phyloP scores from a whole-genome alignment of 805 yeast species.

The Grigorovia yakushimaensis region DNA sequence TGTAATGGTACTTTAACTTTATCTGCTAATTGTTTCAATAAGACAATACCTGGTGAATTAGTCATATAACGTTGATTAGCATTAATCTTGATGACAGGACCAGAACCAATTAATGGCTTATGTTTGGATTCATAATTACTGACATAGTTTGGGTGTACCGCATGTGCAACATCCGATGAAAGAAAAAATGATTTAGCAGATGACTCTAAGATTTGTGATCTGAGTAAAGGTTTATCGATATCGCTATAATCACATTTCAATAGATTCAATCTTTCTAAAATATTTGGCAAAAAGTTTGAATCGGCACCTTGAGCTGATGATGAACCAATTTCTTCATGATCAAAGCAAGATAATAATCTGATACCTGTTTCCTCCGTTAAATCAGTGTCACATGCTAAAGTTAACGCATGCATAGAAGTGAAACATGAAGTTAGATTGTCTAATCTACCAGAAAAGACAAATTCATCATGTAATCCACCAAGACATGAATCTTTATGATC shows the following conservation, averaged over 20 bases:
- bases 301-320: slow-evolving; percentile 94
- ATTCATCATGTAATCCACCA: slow-evolving; percentile 88
- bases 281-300: slow-evolving; percentile 78
- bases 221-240: slow-evolving; percentile 19
- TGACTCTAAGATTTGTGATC: slow-evolving; percentile 40
- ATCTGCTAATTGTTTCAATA: slow-evolving; percentile 64
- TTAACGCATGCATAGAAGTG: slow-evolving; percentile 63
- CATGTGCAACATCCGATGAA: slow-evolving; percentile 96
- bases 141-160: slow-evolving; percentile 87
- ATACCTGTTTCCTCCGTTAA: slow-evolving; percentile 46
- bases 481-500: slow-evolving; percentile 76
- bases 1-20: slow-evolving; percentile 71
- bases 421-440: slow-evolving; percentile 87
- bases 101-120: slow-evolving; percentile 71
- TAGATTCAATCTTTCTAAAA: slow-evolving; percentile 56
- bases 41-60: slow-evolving; percentile 78
- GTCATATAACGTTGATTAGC: slow-evolving; percentile 96
- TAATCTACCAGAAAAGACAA: slow-evolving; percentile 81
- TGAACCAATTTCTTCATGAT: slow-evolving; percentile 95
- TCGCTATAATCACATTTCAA: slow-evolving; percentile 33
- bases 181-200: slow-evolving; percentile 74
- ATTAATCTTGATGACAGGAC: slow-evolving; percentile 88
- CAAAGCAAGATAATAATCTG: slow-evolving; percentile 73
- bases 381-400: slow-evolving; percentile 34
- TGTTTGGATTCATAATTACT: slow-evolving; percentile 68